Percentiles rank a stretch among this genome's conserved stretches.
Conservation (phyloP, 768 basidiomycete species). For the Suillus discolor region DNA sequence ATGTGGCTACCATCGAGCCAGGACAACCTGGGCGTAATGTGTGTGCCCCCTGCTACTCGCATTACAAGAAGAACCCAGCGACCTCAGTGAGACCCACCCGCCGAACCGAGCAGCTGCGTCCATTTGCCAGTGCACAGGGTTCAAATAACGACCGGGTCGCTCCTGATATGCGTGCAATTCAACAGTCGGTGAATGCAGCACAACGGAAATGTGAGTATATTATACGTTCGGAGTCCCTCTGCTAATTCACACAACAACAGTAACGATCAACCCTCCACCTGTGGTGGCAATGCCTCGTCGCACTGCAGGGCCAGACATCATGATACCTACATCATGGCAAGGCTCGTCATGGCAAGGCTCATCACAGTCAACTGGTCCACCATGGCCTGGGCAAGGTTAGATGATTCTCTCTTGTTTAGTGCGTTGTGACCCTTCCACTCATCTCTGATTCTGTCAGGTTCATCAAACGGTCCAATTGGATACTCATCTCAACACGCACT, state of each 20-base stretch:
- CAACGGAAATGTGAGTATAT: conserved; percentile 2
- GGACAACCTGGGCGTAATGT: conserved; percentile 1
- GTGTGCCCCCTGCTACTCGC: not conserved
- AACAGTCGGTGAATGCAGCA: conserved; percentile 7
- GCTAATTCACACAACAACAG: not conserved
- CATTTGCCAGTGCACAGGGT: not conserved
- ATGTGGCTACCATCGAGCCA: conserved; percentile 5
- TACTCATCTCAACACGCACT: not conserved
- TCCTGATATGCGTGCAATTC: conserved; percentile 5
- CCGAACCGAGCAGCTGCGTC: not conserved
- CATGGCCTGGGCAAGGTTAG: not conserved
- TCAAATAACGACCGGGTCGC: not conserved
- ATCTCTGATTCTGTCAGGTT: not conserved
- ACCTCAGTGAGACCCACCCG: not conserved
- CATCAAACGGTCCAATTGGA: not conserved
- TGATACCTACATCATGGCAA: conserved; percentile 4
- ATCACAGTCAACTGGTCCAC: not conserved
- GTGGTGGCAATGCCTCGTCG: not conserved
- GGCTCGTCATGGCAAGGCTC: not conserved
- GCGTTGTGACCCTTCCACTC: not conserved
- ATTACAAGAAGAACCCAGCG: not conserved
- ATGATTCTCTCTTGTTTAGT: not conserved
- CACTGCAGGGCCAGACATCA: not conserved
- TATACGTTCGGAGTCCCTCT: not conserved
- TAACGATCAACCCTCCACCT: conserved; percentile 4